A percentile compares a stretch with the other conserved stretches of the same genome.
Evolutionary conservation across 2,329 filamentous ascomycete genomes (phyloP).

Genomic region (Cordyceps cicadae): DNA sequence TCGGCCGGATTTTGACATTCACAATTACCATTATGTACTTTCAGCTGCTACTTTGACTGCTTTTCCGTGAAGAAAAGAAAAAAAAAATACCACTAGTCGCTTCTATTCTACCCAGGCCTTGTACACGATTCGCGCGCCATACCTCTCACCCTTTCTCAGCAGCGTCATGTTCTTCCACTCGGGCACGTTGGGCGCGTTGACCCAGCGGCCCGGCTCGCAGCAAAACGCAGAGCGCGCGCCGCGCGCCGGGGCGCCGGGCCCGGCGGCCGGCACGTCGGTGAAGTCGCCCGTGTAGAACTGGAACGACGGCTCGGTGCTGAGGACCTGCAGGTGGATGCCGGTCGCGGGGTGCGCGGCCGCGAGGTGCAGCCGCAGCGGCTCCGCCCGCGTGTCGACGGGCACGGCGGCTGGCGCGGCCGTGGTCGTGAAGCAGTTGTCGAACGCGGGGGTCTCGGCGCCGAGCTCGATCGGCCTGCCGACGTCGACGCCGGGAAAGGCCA

Average conservation of each 20-base stretch:
- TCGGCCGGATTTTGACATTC: background rate
- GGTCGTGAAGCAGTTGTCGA: conserved; percentile 88
- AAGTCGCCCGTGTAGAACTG: conserved; percentile 92
- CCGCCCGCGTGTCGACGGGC: conserved; percentile 56
- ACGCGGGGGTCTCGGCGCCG: conserved; percentile 59
- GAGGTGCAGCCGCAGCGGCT: conserved; percentile 59
- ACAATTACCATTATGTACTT: background rate
- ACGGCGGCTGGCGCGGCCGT: conserved; percentile 52
- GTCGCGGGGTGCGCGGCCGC: conserved; percentile 65
- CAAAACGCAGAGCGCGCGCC: conserved; percentile 71
- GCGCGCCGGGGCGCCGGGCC: conserved; percentile 50
- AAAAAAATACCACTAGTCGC: background rate
- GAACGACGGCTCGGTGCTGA: conserved; percentile 90
- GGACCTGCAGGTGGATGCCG: conserved; percentile 74
- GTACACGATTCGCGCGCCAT: conserved; percentile 76
- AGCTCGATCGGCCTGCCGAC: conserved; percentile 63
- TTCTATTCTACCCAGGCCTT: conserved; percentile 66
- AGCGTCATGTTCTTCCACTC: conserved; percentile 73
- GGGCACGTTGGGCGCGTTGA: conserved; percentile 77
- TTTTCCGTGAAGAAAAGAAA: background rate
- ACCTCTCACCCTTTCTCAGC: conserved; percentile 76
- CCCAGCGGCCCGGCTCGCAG: conserved; percentile 83
- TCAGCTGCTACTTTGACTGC: background rate
- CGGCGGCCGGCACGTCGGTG: conserved; percentile 65
- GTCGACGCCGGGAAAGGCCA: conserved; percentile 55